Evolutionary conservation across 148 eudicot genomes (phyloP).

Genomic region (Cornus florida): DNA sequence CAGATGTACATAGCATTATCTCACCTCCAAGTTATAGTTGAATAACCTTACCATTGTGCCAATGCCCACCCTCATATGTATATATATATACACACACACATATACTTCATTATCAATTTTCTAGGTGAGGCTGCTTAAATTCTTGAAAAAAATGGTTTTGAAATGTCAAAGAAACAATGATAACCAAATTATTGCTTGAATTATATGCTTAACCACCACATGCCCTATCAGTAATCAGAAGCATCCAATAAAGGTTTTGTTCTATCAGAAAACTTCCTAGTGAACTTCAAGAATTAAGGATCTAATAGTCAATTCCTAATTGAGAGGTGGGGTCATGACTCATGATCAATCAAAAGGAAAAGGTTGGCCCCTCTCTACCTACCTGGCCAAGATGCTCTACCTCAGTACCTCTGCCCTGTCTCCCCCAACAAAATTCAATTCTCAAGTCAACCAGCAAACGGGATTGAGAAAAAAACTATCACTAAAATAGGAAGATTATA

Average conservation of each 20-base stretch:
- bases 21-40: no score
- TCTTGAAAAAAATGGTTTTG: background rate
- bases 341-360: conserved; percentile 12
- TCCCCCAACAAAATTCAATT: conserved; percentile 48
- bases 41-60: no score
- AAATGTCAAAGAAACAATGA: background rate
- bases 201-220: background rate
- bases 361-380: conserved; percentile 14
- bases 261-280: no score
- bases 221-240: background rate
- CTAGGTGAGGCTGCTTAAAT: background rate
- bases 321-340: background rate
- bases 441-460: conserved; percentile 30
- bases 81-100: no score
- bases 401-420: conserved; percentile 40
- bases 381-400: conserved; percentile 56
- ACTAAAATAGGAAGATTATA: conserved; percentile 6
- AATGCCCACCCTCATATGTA: no score
- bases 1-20: no score
- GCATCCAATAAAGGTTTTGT: no score
- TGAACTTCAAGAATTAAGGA: background rate
- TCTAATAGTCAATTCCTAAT: background rate
- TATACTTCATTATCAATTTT: no score
- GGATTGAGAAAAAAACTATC: conserved; percentile 13
- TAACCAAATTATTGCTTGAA: background rate